A percentile compares a stretch with the other conserved stretches of the same genome.
phyloP scores from a whole-genome alignment of 176 grass and related monocot genomes.

The Oryza glumipatula region DNA sequence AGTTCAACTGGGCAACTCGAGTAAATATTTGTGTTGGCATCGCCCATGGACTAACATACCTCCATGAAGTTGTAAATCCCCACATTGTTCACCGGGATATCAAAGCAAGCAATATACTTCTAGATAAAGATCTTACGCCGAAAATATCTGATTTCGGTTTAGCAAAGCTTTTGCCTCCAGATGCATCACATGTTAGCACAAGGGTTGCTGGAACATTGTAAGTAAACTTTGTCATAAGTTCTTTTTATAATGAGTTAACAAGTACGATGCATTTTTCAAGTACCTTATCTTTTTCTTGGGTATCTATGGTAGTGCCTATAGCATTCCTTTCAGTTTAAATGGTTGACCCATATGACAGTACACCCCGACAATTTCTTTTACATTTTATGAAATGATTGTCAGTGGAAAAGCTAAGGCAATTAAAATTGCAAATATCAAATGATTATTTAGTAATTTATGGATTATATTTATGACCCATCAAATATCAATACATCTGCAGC shows the following conservation, averaged over 20 bases:
- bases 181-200: slow-evolving; percentile 77
- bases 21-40: slow-evolving; percentile 78
- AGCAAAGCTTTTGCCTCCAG: slow-evolving; percentile 75
- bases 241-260: background rate
- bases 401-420: slow-evolving; percentile 4
- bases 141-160: slow-evolving; percentile 88
- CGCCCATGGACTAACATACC: slow-evolving; percentile 59
- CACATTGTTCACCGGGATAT: slow-evolving; percentile 81
- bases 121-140: slow-evolving; percentile 66
- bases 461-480: slow-evolving; percentile 15
- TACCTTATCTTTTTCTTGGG: slow-evolving; percentile 6
- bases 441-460: background rate
- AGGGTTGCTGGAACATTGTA: slow-evolving; percentile 86
- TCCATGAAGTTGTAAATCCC: slow-evolving; percentile 67
- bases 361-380: background rate
- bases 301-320: slow-evolving; percentile 5
- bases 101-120: slow-evolving; percentile 93
- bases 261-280: background rate
- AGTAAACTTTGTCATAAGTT: slow-evolving; percentile 38
- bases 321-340: background rate
- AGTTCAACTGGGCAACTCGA: slow-evolving; percentile 70
- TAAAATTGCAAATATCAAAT: slow-evolving; percentile 18
- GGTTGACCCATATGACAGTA: slow-evolving; percentile 2
- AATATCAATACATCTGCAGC: slow-evolving; percentile 20
- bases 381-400: slow-evolving; percentile 6